Evolutionary conservation across 2,329 filamentous ascomycete genomes (phyloP), one percentile per base, ranked within the genome.

Genomic region (Macrophomina tecta): DNA sequence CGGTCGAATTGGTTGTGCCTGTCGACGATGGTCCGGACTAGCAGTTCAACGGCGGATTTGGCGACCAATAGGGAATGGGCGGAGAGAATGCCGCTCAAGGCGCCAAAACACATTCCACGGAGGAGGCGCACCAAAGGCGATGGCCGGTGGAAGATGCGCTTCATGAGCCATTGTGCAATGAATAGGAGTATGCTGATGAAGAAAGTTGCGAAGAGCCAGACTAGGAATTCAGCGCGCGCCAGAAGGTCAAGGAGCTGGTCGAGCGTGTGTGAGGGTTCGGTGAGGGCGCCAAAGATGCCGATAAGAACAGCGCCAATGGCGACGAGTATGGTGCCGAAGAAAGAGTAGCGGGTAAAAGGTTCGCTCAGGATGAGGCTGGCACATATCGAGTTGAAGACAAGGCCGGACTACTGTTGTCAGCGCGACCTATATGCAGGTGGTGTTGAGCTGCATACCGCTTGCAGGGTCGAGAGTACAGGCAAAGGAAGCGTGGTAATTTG

Each of bases 341-440:
- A 85, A n/a, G 94, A 97, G 86, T 93, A 96, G 77, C 87, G 88
- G 63, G 95, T 98, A 80, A 98, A 99, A 4, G 94, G 92, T 80
- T 99, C 94, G 74, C 91, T 90, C 56, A 99, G 86, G 74, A 98
- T 92, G 67, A 98, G 82, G 52, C 93, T 96, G 69, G 95, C 95
- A 84, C 96, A 97, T 79, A 98, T 93, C 67, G 94, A 97, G 83
- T 99, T 99, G 85, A 99, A 99, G 69, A 99, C 95, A 65, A 99
- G 86, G 52, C 95, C 95, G 3, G 94, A 97, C 77, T 86, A 45
- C 72, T 67, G 66, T 38, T 18, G 65, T 71, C 63, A 71, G 70
- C 42, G 67, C 23, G 18, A 32, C 8, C 18, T 38, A 36, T n/a
- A n/a, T 45, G 28, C 4, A 5, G 5, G 48, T 23, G 11, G 11